phyloP scores from a whole-genome alignment of 1,284 basidiomycete genomes.

The Rhodofomes roseus region DNA sequence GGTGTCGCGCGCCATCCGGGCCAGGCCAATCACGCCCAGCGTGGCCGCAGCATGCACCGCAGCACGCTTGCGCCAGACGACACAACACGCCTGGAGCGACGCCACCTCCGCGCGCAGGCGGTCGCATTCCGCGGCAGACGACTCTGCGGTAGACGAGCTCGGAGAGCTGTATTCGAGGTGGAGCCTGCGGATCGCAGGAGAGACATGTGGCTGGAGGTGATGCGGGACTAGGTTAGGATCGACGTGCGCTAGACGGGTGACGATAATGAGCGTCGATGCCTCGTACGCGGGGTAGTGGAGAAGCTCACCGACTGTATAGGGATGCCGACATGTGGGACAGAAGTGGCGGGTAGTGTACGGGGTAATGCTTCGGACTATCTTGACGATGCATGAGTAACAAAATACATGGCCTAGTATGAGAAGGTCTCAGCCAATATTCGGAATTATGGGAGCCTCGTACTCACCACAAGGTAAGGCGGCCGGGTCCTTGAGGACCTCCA shows the following conservation, averaged over 20 bases:
- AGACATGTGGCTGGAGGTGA: constrained; percentile 46
- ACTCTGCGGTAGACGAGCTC: constrained; percentile 12
- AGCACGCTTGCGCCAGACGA: constrained; percentile 53
- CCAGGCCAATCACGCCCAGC: constrained; percentile 46
- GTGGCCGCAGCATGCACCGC: constrained; percentile 54
- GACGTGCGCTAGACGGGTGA: constrained; percentile 35
- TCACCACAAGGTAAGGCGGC: constrained; percentile 60
- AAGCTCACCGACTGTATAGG: constrained; percentile 41
- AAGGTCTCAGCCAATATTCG: not conserved
- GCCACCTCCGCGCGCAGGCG: constrained; percentile 48
- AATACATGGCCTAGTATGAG: constrained; percentile 50
- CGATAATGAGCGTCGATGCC: not conserved
- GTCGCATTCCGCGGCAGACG: constrained; percentile 34
- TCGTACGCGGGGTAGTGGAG: constrained; percentile 1
- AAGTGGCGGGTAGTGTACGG: constrained; percentile 42
- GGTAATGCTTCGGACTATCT: constrained; percentile 42
- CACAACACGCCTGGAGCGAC: constrained; percentile 43
- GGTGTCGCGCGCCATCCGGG: constrained; percentile 44
- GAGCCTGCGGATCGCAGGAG: constrained; percentile 48
- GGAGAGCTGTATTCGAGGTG: constrained; percentile 35
- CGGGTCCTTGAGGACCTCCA: constrained; percentile 45
- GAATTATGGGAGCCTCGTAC: constrained; percentile 13
- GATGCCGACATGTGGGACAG: constrained; percentile 50
- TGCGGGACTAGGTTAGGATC: constrained; percentile 43
- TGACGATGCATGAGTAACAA: constrained; percentile 49